These are phyloP conservation scores for Avena atlantica DNA, from an alignment of 176 grass and related monocot species.

Conservation along the genomic window DNA sequence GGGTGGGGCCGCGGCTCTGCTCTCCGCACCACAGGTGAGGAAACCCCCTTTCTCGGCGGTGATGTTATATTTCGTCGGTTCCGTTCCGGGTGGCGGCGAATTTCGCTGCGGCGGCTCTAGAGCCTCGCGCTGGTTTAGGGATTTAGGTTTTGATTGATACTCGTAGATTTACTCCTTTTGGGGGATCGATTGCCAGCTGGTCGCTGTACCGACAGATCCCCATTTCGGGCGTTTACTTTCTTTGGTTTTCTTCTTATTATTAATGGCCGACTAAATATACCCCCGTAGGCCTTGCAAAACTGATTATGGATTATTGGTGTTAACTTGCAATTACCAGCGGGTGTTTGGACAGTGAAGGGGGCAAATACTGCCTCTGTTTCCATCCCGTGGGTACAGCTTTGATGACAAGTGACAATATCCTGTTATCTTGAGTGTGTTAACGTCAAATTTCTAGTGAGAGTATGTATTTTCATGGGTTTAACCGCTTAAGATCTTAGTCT, in stretches of 20 bases:
- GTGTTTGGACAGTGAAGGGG: neutral
- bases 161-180: neutral
- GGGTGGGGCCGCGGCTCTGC: neutral
- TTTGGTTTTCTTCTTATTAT: neutral
- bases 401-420: neutral
- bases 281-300: neutral
- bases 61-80: too few relatives aligned
- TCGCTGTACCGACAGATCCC: neutral
- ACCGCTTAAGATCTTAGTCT: neutral
- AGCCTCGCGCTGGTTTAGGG: neutral
- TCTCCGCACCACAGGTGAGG: constrained; percentile 44
- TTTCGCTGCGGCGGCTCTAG: neutral
- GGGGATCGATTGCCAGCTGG: neutral
- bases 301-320: neutral
- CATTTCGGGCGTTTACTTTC: neutral
- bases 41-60: neutral
- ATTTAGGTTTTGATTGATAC: neutral
- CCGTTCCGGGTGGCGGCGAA: neutral
- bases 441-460: neutral
- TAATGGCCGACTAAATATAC: neutral
- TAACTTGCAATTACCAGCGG: neutral
- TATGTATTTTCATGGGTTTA: too few relatives aligned
- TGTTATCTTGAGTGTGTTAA: neutral
- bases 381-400: neutral
- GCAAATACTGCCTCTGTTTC: neutral